phyloP scores from a whole-genome alignment of 192 early-diverging fungal species.

The Glomus cerebriforme region DNA sequence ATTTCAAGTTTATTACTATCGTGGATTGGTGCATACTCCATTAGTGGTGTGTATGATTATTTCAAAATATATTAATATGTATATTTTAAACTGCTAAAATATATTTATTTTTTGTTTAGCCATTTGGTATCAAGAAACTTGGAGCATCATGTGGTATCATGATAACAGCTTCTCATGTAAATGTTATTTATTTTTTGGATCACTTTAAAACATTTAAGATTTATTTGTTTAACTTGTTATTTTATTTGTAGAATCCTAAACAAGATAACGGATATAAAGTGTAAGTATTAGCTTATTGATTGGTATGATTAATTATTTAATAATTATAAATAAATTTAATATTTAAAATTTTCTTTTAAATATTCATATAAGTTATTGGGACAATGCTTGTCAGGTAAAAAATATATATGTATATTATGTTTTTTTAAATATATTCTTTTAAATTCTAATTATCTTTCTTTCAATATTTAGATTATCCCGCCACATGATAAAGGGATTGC shows the following conservation, averaged over 20 bases:
- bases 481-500: constrained; percentile 86
- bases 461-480: constrained; percentile 66
- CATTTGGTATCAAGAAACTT: constrained; percentile 80
- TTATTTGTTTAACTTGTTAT: constrained; percentile 5
- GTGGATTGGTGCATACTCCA: constrained; percentile 80
- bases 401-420: too few relatives aligned
- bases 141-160: constrained; percentile 85
- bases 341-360: not conserved
- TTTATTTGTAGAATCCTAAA: constrained; percentile 74
- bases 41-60: constrained; percentile 52
- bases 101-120: constrained; percentile 37
- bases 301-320: constrained; percentile 40
- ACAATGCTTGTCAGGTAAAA: constrained; percentile 74
- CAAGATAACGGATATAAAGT: constrained; percentile 92
- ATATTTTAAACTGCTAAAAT: not conserved
- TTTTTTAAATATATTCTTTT: too few relatives aligned
- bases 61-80: not conserved
- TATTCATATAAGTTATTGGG: constrained; percentile 61
- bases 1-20: constrained; percentile 79
- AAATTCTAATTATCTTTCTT: not conserved
- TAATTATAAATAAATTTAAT: not conserved
- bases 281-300: constrained; percentile 30
- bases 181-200: constrained; percentile 2
- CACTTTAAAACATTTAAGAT: not conserved
- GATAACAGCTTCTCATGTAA: constrained; percentile 90